Conservation (phyloP, 2,329 filamentous ascomycete genomes). For the Ilyonectria mors-panacis region DNA sequence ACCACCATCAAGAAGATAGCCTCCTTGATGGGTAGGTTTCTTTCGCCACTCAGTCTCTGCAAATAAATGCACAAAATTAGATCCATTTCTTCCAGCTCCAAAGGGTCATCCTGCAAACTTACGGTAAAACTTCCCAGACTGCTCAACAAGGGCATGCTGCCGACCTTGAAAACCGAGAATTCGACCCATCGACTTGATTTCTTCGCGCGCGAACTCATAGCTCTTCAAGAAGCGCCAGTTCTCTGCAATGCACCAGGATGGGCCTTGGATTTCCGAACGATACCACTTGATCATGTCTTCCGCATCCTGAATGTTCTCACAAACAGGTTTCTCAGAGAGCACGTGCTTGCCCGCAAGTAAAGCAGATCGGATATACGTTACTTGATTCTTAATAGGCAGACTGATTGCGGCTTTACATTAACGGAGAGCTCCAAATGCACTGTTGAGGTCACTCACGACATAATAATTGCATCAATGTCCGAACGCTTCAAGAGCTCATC, state of each 20-base stretch:
- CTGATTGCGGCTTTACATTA: not conserved
- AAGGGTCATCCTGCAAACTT: no score
- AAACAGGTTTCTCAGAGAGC: slow-evolving; percentile 20
- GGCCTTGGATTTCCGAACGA: slow-evolving; percentile 6
- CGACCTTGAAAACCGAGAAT: slow-evolving; percentile 13
- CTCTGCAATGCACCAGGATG: slow-evolving; percentile 31
- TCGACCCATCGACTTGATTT: slow-evolving; percentile 14
- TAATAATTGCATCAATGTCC: slow-evolving; percentile 19
- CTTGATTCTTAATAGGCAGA: slow-evolving; percentile 16
- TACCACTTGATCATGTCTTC: slow-evolving; percentile 23
- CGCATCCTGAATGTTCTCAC: slow-evolving; percentile 6
- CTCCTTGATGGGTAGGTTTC: slow-evolving; percentile 24
- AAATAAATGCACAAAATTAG: not conserved
- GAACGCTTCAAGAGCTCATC: slow-evolving; percentile 13
- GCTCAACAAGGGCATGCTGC: slow-evolving; percentile 1
- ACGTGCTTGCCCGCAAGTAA: slow-evolving; percentile 22
- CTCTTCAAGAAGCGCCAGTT: slow-evolving; percentile 34
- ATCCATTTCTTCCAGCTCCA: no score
- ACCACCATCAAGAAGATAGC: slow-evolving; percentile 31
- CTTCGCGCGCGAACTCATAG: slow-evolving; percentile 17
- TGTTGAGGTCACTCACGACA: not conserved
- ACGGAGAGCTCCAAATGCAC: not conserved
- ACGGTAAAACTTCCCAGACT: slow-evolving; percentile 16
- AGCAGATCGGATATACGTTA: slow-evolving; percentile 11
- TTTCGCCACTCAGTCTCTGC: slow-evolving; percentile 26